Percentiles rank a stretch among this genome's conserved stretches.
Conservation (phyloP, 2,329 filamentous ascomycete genomes). For the Aspergillus sp. region DNA sequence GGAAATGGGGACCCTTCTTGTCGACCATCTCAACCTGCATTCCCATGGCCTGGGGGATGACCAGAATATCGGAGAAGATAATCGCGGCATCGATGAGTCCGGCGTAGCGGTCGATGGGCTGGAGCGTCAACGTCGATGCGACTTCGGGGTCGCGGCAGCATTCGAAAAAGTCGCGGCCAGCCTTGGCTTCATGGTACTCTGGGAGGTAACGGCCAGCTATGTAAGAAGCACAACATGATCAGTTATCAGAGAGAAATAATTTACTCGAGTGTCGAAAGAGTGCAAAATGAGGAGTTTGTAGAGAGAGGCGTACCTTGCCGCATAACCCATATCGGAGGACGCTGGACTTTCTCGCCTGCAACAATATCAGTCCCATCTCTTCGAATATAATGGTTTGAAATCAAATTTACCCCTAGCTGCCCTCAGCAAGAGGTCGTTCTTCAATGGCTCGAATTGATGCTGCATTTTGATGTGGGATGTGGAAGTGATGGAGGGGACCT, state of each 20-base stretch:
- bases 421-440: constrained; percentile 90
- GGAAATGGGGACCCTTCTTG: constrained; percentile 95
- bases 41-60: constrained; percentile 95
- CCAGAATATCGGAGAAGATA: constrained; percentile 98
- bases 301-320: constrained; percentile 72
- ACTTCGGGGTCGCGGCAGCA: constrained; percentile 94
- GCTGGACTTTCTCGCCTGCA: constrained; percentile 82
- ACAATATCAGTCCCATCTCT: constrained; percentile 22
- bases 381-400: not conserved
- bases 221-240: constrained; percentile 8
- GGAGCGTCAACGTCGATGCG: constrained; percentile 87
- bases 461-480: constrained; percentile 55
- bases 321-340: constrained; percentile 98
- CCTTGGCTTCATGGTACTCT: constrained; percentile 96
- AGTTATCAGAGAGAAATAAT: not conserved
- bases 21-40: constrained; percentile 99
- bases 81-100: constrained; percentile 95
- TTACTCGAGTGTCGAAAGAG: not conserved
- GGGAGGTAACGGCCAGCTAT: constrained; percentile 93
- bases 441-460: constrained; percentile 74
- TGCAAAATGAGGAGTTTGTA: not conserved
- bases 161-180: constrained; percentile 89
- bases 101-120: constrained; percentile 88
- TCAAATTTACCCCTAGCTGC: constrained; percentile 73
- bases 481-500: constrained; percentile 13